Evolutionary conservation across 306 rosid species (phyloP).

Genomic region (Clitoria ternatea): DNA sequence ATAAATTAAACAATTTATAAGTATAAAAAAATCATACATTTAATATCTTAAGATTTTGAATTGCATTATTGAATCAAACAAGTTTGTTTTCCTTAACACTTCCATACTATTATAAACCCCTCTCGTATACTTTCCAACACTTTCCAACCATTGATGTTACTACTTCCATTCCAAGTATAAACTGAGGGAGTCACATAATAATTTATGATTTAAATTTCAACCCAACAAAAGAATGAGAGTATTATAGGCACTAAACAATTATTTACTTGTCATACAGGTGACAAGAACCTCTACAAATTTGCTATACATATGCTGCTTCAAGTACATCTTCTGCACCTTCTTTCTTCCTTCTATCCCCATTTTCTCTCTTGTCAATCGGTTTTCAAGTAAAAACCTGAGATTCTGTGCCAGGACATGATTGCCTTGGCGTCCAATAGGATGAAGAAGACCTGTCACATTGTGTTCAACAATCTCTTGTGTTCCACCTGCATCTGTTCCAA

Average conservation of each 20-base stretch:
- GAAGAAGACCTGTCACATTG: slow-evolving; percentile 78
- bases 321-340: slow-evolving; percentile 66
- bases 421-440: slow-evolving; percentile 62
- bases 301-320: slow-evolving; percentile 81
- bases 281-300: slow-evolving; percentile 68
- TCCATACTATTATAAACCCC: too few relatives aligned
- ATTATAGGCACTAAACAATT: background rate
- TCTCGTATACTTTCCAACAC: too few relatives aligned
- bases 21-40: too few relatives aligned
- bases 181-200: background rate
- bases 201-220: slow-evolving; percentile 3
- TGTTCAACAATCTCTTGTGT: slow-evolving; percentile 87
- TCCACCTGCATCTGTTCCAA: slow-evolving; percentile 91
- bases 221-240: slow-evolving; percentile 39
- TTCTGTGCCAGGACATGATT: slow-evolving; percentile 50
- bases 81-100: too few relatives aligned
- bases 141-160: too few relatives aligned
- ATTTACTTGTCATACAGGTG: slow-evolving; percentile 72
- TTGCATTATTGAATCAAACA: too few relatives aligned
- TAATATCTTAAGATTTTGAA: too few relatives aligned
- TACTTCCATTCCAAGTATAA: background rate
- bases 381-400: slow-evolving; percentile 61
- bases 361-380: slow-evolving; percentile 46
- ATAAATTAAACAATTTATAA: too few relatives aligned
- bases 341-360: slow-evolving; percentile 78